These are phyloP conservation scores for Mycena olivaceomarginata DNA, from an alignment of 768 basidiomycete genomes.

Conservation along the genomic window DNA sequence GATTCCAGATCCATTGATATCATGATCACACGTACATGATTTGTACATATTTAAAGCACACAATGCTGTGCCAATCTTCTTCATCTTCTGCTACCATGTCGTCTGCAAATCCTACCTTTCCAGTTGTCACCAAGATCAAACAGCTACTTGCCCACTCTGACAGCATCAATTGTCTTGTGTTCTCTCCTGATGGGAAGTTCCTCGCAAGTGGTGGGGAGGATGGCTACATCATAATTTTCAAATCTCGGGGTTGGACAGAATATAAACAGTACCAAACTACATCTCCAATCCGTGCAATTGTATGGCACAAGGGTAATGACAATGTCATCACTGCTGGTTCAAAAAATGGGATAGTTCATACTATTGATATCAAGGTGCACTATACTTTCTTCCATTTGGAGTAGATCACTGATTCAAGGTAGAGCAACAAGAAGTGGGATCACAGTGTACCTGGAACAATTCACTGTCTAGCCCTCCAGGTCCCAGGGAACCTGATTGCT, in stretches of 20 bases:
- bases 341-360: not conserved
- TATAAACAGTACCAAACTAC: not conserved
- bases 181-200: not conserved
- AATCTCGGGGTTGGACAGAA: not conserved
- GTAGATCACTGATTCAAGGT: not conserved
- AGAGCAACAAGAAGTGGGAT: not conserved
- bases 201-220: slow-evolving; percentile 10
- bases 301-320: not conserved
- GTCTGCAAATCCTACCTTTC: not conserved
- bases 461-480: not conserved
- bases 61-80: too few relatives aligned
- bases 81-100: not conserved
- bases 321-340: not conserved
- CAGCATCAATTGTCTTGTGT: not conserved
- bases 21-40: too few relatives aligned
- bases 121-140: not conserved
- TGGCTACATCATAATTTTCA: not conserved
- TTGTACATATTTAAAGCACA: too few relatives aligned
- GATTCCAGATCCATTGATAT: too few relatives aligned
- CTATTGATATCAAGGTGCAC: slow-evolving; percentile 1
- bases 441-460: not conserved
- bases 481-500: not conserved
- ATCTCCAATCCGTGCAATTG: not conserved
- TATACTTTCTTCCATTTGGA: not conserved
- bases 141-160: not conserved